Evolutionary conservation across 306 rosid genomes (phyloP), one percentile per base, ranked within the genome.

Genomic region (Inga oerstediana): DNA sequence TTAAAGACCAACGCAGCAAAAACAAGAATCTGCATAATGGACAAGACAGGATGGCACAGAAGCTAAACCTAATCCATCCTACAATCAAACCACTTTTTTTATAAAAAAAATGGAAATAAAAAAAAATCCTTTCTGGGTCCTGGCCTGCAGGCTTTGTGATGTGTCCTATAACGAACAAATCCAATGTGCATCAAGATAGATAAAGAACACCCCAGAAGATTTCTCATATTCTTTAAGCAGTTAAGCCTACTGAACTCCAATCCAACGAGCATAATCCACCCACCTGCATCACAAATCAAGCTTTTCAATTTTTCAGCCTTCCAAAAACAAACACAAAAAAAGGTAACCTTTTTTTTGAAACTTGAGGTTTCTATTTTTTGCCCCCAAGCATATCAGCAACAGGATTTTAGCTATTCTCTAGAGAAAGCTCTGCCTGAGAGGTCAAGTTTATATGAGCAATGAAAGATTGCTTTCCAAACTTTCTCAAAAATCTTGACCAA

Each of bases 191-290:
- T 74, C 86, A 67, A 49, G 84, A 67, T 76, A 86, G 84, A 67
- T 76, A 86, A 44, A 86, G 46, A 10, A 56, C 32, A 65, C 37
- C 81, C 54, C 34, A n/a, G 45, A 49, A 17, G 39, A 58, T 11
- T 69, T 48, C 41, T 68, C 56, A 59, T 68, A 22, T 54, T 82
- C 79, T 84, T 8, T 9, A 59, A 59, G 34, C 66, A 8, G 66
- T 3, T 46, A 77, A 43, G 81, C 84, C 86, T 92, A 88, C 82
- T 94, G 98, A 79, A 94, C 84, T 52, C 98, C 98, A 32, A 92
- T 82, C 87, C 84, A 89, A 45, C 98, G 97, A 78, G 98, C 98
- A 89, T 94, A 94, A 81, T 94, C 98, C 79, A 94, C 98, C 98
- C 98, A 94, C 84, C 98, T 94, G 92, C 82, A 89, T 35, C 49